Conservation (phyloP, 2,329 filamentous ascomycete species). For the Alternaria sp. region DNA sequence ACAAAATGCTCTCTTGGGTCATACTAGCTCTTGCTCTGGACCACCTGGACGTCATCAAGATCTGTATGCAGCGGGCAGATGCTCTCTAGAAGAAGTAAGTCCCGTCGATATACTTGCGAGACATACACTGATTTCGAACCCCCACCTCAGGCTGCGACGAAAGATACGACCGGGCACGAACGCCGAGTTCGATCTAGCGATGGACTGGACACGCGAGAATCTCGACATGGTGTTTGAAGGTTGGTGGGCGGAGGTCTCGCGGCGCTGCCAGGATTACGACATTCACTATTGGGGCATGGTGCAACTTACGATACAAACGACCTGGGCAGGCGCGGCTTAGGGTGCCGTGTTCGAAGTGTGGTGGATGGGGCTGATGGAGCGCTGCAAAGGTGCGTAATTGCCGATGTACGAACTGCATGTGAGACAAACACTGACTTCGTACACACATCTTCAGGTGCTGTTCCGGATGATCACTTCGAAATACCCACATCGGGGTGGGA, state of each 20-base stretch:
- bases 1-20: neutral
- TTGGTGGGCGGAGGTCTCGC: neutral
- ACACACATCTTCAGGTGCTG: neutral
- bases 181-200: neutral
- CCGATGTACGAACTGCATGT: too few species aligned
- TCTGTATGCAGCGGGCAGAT: neutral
- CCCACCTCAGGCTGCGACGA: neutral
- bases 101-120: too few species aligned
- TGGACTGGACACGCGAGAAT: neutral
- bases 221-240: neutral
- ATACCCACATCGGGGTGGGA: neutral
- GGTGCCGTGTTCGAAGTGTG: neutral
- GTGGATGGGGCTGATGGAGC: neutral
- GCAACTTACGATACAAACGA: neutral
- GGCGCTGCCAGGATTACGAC: neutral
- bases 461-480: neutral
- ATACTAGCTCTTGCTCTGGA: neutral
- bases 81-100: neutral
- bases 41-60: neutral
- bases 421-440: too few species aligned
- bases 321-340: neutral
- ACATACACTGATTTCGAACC: neutral
- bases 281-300: neutral
- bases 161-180: neutral
- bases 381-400: neutral